Conservation (phyloP, 2,329 filamentous ascomycete species). For the Calonectria hawksworthii region DNA sequence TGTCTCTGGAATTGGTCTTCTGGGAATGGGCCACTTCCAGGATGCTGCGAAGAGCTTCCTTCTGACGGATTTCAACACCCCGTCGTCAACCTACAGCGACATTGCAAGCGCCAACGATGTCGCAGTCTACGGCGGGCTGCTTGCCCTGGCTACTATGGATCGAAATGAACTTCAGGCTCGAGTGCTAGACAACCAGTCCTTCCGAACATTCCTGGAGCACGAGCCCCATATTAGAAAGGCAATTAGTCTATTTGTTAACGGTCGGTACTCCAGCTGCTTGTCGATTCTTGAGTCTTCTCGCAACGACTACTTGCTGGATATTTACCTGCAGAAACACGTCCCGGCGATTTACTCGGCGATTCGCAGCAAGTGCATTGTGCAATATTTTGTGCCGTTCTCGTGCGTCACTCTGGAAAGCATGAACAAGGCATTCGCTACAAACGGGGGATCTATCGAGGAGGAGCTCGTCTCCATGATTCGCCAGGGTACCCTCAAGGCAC, state of each 20-base stretch:
- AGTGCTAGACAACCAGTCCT: constrained; percentile 85
- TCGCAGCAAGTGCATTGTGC: constrained; percentile 90
- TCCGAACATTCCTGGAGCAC: constrained; percentile 90
- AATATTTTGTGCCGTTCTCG: constrained; percentile 93
- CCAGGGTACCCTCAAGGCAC: constrained; percentile 77
- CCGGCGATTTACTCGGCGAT: constrained; percentile 79
- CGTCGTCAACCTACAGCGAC: constrained; percentile 73
- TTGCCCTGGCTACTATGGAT: constrained; percentile 91
- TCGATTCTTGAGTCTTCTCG: constrained; percentile 85
- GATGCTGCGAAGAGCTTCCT: constrained; percentile 83
- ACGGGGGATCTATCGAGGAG: constrained; percentile 73
- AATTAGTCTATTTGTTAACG: constrained; percentile 89
- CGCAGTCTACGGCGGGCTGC: constrained; percentile 90
- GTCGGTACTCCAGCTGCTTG: constrained; percentile 89
- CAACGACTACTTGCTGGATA: constrained; percentile 89
- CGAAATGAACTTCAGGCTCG: constrained; percentile 79
- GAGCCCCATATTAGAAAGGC: constrained; percentile 96
- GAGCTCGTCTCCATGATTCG: constrained; percentile 88
- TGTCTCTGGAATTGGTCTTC: constrained; percentile 63
- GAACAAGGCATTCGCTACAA: constrained; percentile 79
- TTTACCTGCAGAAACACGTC: constrained; percentile 85
- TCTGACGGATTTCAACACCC: constrained; percentile 65
- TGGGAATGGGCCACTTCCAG: constrained; percentile 61
- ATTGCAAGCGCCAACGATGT: constrained; percentile 88
- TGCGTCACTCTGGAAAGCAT: constrained; percentile 86